Evolutionary conservation across 805 yeast species (phyloP).

Genomic region (Monosporozyma siamensis): DNA sequence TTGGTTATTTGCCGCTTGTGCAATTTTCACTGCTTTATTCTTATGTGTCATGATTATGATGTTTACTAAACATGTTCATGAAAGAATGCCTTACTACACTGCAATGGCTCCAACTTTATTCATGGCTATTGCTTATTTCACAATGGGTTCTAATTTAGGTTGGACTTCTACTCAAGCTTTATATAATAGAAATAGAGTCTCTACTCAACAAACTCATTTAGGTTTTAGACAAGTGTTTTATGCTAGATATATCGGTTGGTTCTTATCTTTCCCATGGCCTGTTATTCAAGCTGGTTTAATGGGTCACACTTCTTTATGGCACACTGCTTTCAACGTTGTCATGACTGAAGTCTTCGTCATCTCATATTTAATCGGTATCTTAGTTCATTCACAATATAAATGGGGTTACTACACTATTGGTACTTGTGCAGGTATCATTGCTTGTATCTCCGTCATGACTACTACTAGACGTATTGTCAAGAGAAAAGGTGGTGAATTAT

Average conservation of each 20-base stretch:
- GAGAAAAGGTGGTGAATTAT: constrained; percentile 17
- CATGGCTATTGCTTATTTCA: constrained; percentile 42
- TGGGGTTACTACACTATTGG: constrained; percentile 45
- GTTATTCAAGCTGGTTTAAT: constrained; percentile 25
- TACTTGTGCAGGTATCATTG: constrained; percentile 17
- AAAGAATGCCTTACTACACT: constrained; percentile 31
- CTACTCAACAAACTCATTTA: constrained; percentile 19
- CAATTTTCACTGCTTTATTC: constrained; percentile 35
- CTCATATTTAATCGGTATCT: constrained; percentile 36
- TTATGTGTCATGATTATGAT: constrained; percentile 22
- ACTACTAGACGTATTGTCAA: constrained; percentile 19
- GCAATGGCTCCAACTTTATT: constrained; percentile 39
- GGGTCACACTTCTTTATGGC: constrained; percentile 21
- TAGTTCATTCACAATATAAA: constrained; percentile 38
- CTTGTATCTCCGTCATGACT: constrained; percentile 18
- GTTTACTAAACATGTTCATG: constrained; percentile 24
- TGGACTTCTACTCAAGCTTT: constrained; percentile 41
- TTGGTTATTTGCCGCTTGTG: constrained; percentile 60
- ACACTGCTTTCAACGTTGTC: constrained; percentile 25
- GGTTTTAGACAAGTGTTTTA: constrained; percentile 49
- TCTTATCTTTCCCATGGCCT: constrained; percentile 42
- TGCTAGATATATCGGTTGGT: constrained; percentile 50
- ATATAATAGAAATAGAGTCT: constrained; percentile 39
- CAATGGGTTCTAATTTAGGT: constrained; percentile 54
- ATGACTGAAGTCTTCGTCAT: constrained; percentile 36